Evolutionary conservation across 306 rosid species (phyloP).

Genomic region (Quercus alba): DNA sequence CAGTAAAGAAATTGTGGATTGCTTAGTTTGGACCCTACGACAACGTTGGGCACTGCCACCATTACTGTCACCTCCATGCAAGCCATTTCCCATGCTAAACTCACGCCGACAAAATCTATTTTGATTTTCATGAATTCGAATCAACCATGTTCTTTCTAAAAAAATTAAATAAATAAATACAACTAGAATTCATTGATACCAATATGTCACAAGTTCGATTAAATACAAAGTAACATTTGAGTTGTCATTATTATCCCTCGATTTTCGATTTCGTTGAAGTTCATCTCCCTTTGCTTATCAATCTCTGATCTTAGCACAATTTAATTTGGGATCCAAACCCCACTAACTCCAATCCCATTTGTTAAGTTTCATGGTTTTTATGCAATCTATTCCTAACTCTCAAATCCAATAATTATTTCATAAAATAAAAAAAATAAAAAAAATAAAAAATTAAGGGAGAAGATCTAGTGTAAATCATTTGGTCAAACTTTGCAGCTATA

Average conservation of each 20-base stretch:
- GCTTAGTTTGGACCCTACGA: background rate
- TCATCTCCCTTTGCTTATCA: conserved; percentile 10
- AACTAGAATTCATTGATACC: background rate
- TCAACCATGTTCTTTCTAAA: background rate
- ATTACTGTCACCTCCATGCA: conserved; percentile 5
- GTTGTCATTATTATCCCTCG: background rate
- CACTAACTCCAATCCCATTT: background rate
- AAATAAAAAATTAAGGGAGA: too few relatives aligned
- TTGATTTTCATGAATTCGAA: conserved; percentile 6
- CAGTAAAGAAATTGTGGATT: background rate
- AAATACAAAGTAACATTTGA: conserved; percentile 13
- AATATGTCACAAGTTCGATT: background rate
- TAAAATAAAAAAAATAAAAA: background rate
- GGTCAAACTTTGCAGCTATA: background rate
- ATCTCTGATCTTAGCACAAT: background rate
- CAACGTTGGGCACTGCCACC: conserved; percentile 17
- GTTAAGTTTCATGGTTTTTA: background rate
- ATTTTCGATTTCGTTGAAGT: conserved; percentile 4
- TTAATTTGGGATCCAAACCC: background rate
- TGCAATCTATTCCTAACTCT: background rate
- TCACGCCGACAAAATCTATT: conserved; percentile 8
- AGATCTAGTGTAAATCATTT: background rate
- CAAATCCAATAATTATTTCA: background rate
- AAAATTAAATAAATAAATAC: background rate
- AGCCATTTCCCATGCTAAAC: background rate